Conservation (phyloP, 1,284 basidiomycete species). For the Cystobasidium pallidum region DNA sequence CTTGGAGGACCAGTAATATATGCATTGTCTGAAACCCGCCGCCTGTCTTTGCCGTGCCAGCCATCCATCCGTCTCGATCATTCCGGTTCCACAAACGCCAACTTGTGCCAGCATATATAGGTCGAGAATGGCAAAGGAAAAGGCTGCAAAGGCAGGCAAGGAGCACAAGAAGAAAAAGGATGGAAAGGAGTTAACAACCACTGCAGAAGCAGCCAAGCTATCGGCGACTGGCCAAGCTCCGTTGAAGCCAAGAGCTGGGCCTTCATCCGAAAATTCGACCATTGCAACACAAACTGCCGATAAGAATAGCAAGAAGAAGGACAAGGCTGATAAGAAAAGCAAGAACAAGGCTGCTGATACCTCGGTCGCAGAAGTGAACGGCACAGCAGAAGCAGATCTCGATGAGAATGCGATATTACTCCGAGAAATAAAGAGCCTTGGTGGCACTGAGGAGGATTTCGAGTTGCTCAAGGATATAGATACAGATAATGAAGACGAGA, state of each 20-base stretch:
- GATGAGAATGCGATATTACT: conserved; percentile 50
- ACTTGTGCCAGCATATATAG: neutral
- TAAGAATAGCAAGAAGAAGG: conserved; percentile 11
- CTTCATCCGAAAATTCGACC: conserved; percentile 22
- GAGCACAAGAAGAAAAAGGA: conserved; percentile 7
- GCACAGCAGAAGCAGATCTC: neutral
- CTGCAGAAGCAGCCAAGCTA: neutral
- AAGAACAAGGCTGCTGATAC: conserved; percentile 16
- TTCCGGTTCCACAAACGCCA: conserved; percentile 4
- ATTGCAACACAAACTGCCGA: neutral
- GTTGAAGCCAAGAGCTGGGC: conserved; percentile 16
- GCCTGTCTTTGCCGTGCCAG: too few relatives aligned
- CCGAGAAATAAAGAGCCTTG: conserved; percentile 60
- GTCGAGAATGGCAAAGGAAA: conserved; percentile 15
- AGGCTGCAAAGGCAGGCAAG: conserved; percentile 10
- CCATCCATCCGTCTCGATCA: too few relatives aligned
- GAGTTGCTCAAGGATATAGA: conserved; percentile 60
- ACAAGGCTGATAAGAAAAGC: conserved; percentile 19
- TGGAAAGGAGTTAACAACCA: neutral
- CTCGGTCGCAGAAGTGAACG: neutral
- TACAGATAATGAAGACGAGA: conserved; percentile 51
- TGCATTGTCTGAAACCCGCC: too few relatives aligned
- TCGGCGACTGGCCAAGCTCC: neutral
- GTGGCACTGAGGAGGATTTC: conserved; percentile 63
- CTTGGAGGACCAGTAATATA: too few relatives aligned